phyloP scores from a whole-genome alignment of 2,329 filamentous ascomycete genomes.

The Chaetomium sp. region DNA sequence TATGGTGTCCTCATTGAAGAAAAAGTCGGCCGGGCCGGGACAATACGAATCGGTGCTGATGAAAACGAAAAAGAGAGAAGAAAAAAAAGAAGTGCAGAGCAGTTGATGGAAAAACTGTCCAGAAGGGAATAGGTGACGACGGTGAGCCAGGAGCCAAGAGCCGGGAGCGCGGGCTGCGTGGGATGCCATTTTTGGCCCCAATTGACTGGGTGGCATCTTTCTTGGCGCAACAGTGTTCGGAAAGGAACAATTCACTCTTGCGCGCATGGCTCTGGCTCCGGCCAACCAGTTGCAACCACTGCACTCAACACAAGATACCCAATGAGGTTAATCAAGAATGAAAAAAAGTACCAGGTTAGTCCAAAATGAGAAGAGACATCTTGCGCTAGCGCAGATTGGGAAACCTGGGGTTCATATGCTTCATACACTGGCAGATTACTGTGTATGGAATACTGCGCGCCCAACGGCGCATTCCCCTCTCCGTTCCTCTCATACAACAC shows the following conservation, averaged over 20 bases:
- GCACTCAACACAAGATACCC: too few relatives aligned
- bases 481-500: background rate
- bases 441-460: too few relatives aligned
- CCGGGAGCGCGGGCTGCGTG: background rate
- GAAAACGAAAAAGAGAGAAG: conserved; percentile 1
- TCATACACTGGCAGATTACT: too few relatives aligned
- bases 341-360: too few relatives aligned
- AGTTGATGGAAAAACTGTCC: conserved; percentile 14
- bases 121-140: background rate
- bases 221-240: conserved; percentile 17
- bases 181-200: conserved; percentile 8
- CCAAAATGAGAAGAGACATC: too few relatives aligned
- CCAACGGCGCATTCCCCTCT: too few relatives aligned
- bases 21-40: conserved; percentile 7
- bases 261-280: too few relatives aligned
- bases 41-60: conserved; percentile 8
- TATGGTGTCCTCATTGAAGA: conserved; percentile 27
- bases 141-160: background rate
- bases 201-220: conserved; percentile 8
- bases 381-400: too few relatives aligned
- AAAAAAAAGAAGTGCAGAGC: background rate
- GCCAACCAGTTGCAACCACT: too few relatives aligned
- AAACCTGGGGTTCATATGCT: too few relatives aligned
- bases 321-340: too few relatives aligned
- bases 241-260: background rate